Evolutionary conservation across 176 grass and related monocot genomes (phyloP).

Genomic region (Elymus sibiricus): DNA sequence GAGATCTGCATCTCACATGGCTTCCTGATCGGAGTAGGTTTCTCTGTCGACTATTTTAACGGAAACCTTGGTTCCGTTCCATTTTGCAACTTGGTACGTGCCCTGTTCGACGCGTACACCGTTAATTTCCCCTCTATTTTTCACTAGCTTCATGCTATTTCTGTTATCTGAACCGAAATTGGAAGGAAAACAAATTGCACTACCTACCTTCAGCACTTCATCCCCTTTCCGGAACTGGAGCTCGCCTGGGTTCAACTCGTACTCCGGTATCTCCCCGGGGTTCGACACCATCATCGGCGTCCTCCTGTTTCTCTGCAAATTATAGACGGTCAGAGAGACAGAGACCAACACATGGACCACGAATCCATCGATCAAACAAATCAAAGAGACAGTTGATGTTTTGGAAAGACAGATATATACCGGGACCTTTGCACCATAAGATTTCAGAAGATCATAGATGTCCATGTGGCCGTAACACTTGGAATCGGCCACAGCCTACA

Average conservation of each 20-base stretch:
- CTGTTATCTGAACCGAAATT: not conserved
- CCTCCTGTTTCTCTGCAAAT: slow-evolving; percentile 57
- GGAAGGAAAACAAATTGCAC: not conserved
- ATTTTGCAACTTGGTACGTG: slow-evolving; percentile 83
- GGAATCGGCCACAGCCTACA: slow-evolving; percentile 77
- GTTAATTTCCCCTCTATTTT: not conserved
- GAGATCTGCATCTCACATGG: slow-evolving; percentile 46
- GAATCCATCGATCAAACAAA: not conserved
- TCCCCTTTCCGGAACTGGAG: slow-evolving; percentile 80
- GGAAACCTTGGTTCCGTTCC: slow-evolving; percentile 91
- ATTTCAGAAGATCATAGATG: slow-evolving; percentile 79
- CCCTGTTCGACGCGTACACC: slow-evolving; percentile 39
- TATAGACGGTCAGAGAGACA: not conserved
- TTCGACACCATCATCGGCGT: slow-evolving; percentile 75
- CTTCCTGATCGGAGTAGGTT: slow-evolving; percentile 64
- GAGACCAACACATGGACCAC: not conserved
- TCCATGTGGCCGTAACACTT: slow-evolving; percentile 71
- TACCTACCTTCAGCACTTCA: slow-evolving; percentile 76
- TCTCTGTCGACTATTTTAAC: slow-evolving; percentile 97
- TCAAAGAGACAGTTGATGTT: not conserved
- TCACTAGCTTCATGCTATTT: not conserved
- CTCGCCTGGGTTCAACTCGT: slow-evolving; percentile 79
- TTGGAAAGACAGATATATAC: slow-evolving; percentile 26
- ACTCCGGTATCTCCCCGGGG: slow-evolving; percentile 73
- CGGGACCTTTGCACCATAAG: slow-evolving; percentile 71